Percentiles rank a stretch among this genome's conserved stretches.
These are phyloP conservation scores for Smithsoniella earleae DNA, from an alignment of 163 green algal species.

Conservation along the genomic window DNA sequence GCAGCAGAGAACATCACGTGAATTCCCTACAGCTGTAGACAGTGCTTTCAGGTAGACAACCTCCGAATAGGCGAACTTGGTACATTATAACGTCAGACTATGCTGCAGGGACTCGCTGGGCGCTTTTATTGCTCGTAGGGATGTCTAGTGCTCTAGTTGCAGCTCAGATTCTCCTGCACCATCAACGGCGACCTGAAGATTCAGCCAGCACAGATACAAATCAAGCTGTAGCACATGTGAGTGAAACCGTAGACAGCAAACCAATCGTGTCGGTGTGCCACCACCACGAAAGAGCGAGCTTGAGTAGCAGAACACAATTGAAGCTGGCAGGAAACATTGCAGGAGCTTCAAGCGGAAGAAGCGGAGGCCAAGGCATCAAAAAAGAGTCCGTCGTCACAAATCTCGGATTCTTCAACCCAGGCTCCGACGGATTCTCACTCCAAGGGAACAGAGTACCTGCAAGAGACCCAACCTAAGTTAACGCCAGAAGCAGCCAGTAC, in stretches of 20 bases:
- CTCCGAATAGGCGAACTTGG: too few species aligned
- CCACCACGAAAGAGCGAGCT: background rate
- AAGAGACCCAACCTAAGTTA: background rate
- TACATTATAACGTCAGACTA: too few species aligned
- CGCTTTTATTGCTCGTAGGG: background rate
- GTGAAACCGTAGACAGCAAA: background rate
- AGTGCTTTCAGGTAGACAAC: too few species aligned
- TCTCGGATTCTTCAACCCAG: background rate
- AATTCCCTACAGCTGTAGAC: too few species aligned
- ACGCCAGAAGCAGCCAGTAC: background rate
- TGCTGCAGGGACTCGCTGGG: background rate
- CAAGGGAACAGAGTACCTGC: background rate
- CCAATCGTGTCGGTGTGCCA: background rate
- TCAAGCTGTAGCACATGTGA: background rate
- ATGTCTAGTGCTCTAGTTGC: background rate
- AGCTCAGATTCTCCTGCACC: background rate
- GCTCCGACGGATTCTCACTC: background rate
- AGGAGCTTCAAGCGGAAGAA: background rate
- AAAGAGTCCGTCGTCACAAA: background rate
- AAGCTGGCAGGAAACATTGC: background rate
- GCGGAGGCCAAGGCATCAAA: background rate
- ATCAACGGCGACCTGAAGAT: too few species aligned
- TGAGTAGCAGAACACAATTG: background rate
- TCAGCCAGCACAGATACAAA: background rate
- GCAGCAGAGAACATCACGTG: too few species aligned